Evolutionary conservation across 2,329 filamentous ascomycete genomes (phyloP).

Genomic region (Epichloe sp.): DNA sequence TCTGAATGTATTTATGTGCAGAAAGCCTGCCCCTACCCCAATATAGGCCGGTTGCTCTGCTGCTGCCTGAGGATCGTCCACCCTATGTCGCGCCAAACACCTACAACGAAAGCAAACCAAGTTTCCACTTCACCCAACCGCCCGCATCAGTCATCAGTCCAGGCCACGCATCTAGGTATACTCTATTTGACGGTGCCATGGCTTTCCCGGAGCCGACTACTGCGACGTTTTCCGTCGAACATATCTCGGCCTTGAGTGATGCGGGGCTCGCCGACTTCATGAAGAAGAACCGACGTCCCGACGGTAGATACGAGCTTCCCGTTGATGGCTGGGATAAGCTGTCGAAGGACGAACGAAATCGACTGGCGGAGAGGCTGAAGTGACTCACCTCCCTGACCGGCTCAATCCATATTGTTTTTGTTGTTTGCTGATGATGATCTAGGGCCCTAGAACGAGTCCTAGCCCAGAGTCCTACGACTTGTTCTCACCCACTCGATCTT

Average conservation of each 20-base stretch:
- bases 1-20: no score
- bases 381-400: background rate
- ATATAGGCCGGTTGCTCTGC: no score
- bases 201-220: no score
- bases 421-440: background rate
- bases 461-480: background rate
- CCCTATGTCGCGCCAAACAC: no score
- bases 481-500: constrained; percentile 7
- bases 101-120: no score
- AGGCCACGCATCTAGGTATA: no score
- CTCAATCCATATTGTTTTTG: background rate
- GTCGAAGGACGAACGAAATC: constrained; percentile 5
- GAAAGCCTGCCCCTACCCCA: no score
- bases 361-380: constrained; percentile 8
- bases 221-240: no score
- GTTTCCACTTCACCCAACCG: no score
- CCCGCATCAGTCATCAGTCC: no score
- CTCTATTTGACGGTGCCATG: no score
- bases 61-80: no score
- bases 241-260: constrained; percentile 5
- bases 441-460: background rate
- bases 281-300: constrained; percentile 3
- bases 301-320: constrained; percentile 6
- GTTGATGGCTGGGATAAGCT: constrained; percentile 8
- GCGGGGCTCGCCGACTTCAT: constrained; percentile 9